These are phyloP conservation scores for Daldinia caldariorum DNA, from an alignment of 495 filamentous ascomycete genomes.

Conservation along the genomic window DNA sequence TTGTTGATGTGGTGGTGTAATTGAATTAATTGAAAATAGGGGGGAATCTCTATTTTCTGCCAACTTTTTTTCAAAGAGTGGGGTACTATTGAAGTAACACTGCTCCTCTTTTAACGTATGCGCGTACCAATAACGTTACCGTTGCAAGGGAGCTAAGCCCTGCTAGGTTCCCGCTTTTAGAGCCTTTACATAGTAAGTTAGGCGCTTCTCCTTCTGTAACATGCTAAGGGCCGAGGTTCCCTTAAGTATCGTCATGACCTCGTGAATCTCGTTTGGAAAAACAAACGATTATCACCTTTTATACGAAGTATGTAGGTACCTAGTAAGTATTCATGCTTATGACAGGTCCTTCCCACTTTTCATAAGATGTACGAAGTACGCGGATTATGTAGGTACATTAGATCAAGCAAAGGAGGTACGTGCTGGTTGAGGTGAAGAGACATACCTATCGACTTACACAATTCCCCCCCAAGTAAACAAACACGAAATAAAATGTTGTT, in stretches of 20 bases:
- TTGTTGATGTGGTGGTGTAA: too few species aligned
- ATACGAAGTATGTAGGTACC: too few species aligned
- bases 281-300: neutral
- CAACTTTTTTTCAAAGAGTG: too few species aligned
- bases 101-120: slow-evolving; percentile 1
- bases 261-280: neutral
- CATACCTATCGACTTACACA: neutral
- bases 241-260: neutral
- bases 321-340: neutral
- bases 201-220: slow-evolving; percentile 1
- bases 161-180: slow-evolving; percentile 16
- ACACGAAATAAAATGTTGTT: neutral
- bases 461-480: neutral
- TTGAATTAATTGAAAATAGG: too few species aligned
- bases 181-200: neutral
- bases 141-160: slow-evolving; percentile 30
- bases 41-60: too few species aligned
- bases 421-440: neutral
- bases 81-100: too few species aligned
- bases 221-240: neutral
- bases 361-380: neutral
- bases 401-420: neutral
- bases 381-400: neutral
- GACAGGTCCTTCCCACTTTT: neutral
- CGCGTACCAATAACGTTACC: slow-evolving; percentile 14